phyloP scores from a whole-genome alignment of 148 eudicot species.

The Salicornia ramosissima region DNA sequence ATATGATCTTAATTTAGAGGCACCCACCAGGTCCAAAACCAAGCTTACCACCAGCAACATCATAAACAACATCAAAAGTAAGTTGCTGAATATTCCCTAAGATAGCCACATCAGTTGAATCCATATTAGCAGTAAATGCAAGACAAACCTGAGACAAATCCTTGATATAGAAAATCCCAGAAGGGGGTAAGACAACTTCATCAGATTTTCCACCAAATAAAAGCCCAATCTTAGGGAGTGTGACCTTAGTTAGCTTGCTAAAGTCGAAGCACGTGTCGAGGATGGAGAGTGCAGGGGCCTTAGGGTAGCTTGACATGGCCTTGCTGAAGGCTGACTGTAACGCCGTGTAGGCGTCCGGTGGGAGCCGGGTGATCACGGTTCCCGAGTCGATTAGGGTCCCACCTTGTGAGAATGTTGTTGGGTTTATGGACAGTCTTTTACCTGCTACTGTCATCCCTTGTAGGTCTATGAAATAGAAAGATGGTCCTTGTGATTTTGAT shows the following conservation, averaged over 20 bases:
- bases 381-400: slow-evolving; percentile 76
- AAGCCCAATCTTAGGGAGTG: slow-evolving; percentile 47
- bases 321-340: slow-evolving; percentile 40
- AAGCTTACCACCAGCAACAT: slow-evolving; percentile 60
- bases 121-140: slow-evolving; percentile 62
- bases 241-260: slow-evolving; percentile 28
- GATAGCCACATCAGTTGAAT: slow-evolving; percentile 33
- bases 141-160: slow-evolving; percentile 40
- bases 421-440: slow-evolving; percentile 34
- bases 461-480: slow-evolving; percentile 54
- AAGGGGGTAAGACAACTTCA: slow-evolving; percentile 26
- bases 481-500: slow-evolving; percentile 26
- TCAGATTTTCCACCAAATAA: slow-evolving; percentile 40
- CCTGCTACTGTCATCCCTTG: slow-evolving; percentile 47
- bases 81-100: slow-evolving; percentile 68
- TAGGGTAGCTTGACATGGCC: slow-evolving; percentile 46
- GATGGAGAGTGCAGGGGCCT: slow-evolving; percentile 40
- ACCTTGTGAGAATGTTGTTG: slow-evolving; percentile 40
- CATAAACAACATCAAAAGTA: slow-evolving; percentile 59
- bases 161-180: slow-evolving; percentile 42
- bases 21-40: slow-evolving; percentile 69
- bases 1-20: too few species aligned
- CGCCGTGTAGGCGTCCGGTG: slow-evolving; percentile 52
- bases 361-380: slow-evolving; percentile 66
- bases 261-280: slow-evolving; percentile 71